Percentiles rank a stretch among this genome's conserved stretches.
Conservation (phyloP, 768 basidiomycete genomes). For the Mycena floridula region DNA sequence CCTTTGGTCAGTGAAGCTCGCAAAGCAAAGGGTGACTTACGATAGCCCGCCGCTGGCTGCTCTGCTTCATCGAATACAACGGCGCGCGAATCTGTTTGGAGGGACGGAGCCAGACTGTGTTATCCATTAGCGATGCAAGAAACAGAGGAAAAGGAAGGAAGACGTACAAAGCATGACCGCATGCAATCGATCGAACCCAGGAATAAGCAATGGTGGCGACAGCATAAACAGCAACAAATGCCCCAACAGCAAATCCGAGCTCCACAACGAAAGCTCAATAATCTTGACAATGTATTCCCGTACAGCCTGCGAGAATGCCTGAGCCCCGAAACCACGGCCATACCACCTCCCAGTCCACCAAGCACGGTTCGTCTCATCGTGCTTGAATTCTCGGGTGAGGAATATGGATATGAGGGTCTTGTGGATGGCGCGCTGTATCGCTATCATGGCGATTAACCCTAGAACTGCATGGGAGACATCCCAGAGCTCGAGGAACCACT, state of each 20-base stretch:
- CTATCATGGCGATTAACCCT: slow-evolving; percentile 86
- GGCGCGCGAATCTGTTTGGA: slow-evolving; percentile 93
- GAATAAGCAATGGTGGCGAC: slow-evolving; percentile 81
- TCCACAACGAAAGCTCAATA: slow-evolving; percentile 93
- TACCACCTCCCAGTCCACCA: slow-evolving; percentile 99
- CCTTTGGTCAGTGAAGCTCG: slow-evolving; percentile 7
- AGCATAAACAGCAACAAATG: slow-evolving; percentile 88
- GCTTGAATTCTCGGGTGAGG: slow-evolving; percentile 97
- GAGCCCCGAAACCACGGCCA: slow-evolving; percentile 83
- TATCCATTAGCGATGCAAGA: neutral
- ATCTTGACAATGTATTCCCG: slow-evolving; percentile 98
- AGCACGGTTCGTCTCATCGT: slow-evolving; percentile 96
- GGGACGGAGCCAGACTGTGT: slow-evolving; percentile 86
- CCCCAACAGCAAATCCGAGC: slow-evolving; percentile 85
- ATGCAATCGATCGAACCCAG: slow-evolving; percentile 88
- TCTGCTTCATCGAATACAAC: slow-evolving; percentile 85
- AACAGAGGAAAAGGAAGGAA: neutral
- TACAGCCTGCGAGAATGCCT: slow-evolving; percentile 95
- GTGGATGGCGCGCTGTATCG: slow-evolving; percentile 90
- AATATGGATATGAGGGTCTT: slow-evolving; percentile 93
- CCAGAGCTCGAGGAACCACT: slow-evolving; percentile 97
- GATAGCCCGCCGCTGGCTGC: slow-evolving; percentile 84
- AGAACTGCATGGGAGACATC: slow-evolving; percentile 88
- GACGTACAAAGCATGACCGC: slow-evolving; percentile 85
- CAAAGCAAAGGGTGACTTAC: slow-evolving; percentile 40